These are phyloP conservation scores for Chlorella ohadii DNA, from an alignment of 139 green algal genomes.

Conservation along the genomic window DNA sequence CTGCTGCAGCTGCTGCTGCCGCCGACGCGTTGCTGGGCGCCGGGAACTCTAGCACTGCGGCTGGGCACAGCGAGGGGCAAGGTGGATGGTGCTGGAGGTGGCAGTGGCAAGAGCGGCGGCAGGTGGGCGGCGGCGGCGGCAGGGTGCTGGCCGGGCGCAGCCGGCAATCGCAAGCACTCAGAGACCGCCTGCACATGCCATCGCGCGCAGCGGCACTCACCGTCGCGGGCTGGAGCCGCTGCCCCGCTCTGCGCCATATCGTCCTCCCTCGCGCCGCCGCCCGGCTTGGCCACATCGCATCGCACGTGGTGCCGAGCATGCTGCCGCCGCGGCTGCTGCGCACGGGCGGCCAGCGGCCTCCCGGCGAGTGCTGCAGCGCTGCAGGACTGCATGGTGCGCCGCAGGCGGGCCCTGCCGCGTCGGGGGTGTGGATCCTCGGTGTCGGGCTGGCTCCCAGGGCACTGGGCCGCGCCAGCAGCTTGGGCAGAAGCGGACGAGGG, in stretches of 20 bases:
- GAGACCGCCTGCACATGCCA: neutral
- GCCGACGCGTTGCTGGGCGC: neutral
- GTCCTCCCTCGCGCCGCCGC: slow-evolving; percentile 13
- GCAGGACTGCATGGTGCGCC: neutral
- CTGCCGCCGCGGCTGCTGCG: neutral
- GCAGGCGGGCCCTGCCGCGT: no score
- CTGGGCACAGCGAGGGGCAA: neutral
- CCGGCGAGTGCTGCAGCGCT: neutral
- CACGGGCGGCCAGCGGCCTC: neutral
- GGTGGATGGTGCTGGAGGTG: neutral
- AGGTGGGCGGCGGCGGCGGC: neutral
- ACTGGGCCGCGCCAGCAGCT: no score
- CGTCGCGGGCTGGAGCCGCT: neutral
- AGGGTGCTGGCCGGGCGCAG: neutral
- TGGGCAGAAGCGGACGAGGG: no score
- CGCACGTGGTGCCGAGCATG: slow-evolving; percentile 1
- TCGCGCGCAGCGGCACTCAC: neutral
- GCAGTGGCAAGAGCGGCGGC: neutral
- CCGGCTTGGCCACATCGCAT: slow-evolving; percentile 27
- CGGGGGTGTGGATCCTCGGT: no score
- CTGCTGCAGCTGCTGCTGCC: neutral
- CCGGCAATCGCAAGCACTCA: neutral
- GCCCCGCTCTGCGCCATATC: neutral
- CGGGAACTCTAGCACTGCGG: slow-evolving; percentile 40
- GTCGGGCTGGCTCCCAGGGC: no score